Evolutionary conservation across 345 rosid species (phyloP).

Genomic region (Gossypium ekmanianum): DNA sequence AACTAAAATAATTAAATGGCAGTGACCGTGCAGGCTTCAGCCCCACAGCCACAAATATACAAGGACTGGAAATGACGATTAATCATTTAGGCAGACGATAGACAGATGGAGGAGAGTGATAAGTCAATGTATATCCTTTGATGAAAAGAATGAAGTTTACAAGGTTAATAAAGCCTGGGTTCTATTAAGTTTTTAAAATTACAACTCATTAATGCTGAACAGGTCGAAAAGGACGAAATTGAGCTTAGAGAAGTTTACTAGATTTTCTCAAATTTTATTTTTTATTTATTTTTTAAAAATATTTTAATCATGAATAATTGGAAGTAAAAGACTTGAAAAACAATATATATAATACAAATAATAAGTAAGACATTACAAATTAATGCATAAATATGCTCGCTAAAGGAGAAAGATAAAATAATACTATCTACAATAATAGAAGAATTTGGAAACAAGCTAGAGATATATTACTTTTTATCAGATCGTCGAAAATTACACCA

Average conservation of each 20-base stretch:
- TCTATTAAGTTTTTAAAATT: background rate
- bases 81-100: background rate
- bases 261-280: no score
- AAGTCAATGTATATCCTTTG: background rate
- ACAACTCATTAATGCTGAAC: background rate
- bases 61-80: constrained; percentile 1
- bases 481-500: fast-evolving
- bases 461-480: no score
- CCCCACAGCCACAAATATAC: background rate
- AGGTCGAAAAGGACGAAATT: constrained; percentile 15
- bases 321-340: no score
- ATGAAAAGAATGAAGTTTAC: background rate
- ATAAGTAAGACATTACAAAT: no score
- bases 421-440: no score
- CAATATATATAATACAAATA: no score
- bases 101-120: background rate
- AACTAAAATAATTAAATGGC: background rate
- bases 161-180: background rate
- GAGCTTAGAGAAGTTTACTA: constrained; percentile 21
- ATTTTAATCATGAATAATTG: no score
- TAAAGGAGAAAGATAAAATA: no score
- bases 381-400: no score
- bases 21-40: background rate
- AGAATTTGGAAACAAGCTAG: no score
- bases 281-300: no score